Conservation (phyloP, 352 stramenopile genomes). For the Halophytophthora batemanensis region DNA sequence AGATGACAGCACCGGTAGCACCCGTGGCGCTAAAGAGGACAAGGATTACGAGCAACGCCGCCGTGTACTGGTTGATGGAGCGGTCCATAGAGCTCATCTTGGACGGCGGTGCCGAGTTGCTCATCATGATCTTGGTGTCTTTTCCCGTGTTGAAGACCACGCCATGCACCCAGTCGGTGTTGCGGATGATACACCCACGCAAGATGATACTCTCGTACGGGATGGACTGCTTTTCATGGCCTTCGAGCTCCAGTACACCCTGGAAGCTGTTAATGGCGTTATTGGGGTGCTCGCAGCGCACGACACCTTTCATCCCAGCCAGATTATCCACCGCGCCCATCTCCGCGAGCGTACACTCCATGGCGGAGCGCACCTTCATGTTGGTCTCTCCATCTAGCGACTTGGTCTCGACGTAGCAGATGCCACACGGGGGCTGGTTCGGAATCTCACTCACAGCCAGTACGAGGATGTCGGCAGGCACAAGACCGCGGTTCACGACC, state of each 20-base stretch:
- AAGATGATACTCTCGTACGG: conserved; percentile 88
- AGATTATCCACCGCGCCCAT: conserved; percentile 50
- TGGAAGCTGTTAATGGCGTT: conserved; percentile 91
- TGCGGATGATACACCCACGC: conserved; percentile 89
- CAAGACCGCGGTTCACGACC: conserved; percentile 72
- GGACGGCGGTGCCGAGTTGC: conserved; percentile 67
- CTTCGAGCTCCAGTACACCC: conserved; percentile 70
- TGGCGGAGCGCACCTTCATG: conserved; percentile 87
- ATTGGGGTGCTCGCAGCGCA: conserved; percentile 84
- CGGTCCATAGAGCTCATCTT: conserved; percentile 88
- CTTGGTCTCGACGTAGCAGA: conserved; percentile 91
- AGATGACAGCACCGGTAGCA: conserved; percentile 56
- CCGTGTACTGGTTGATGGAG: conserved; percentile 78
- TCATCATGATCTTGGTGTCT: conserved; percentile 94
- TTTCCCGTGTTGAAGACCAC: conserved; percentile 93
- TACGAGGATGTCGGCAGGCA: conserved; percentile 85
- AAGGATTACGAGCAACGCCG: conserved; percentile 62
- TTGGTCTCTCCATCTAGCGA: conserved; percentile 93
- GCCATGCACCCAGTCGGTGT: conserved; percentile 90
- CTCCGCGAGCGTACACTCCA: conserved; percentile 58
- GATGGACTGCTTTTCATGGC: conserved; percentile 52
- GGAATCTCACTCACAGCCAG: conserved; percentile 72
- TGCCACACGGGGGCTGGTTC: conserved; percentile 51
- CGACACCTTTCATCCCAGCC: conserved; percentile 43
- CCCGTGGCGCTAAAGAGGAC: conserved; percentile 60